phyloP scores from a whole-genome alignment of 176 grass and related monocot species.

The Olyra latifolia region DNA sequence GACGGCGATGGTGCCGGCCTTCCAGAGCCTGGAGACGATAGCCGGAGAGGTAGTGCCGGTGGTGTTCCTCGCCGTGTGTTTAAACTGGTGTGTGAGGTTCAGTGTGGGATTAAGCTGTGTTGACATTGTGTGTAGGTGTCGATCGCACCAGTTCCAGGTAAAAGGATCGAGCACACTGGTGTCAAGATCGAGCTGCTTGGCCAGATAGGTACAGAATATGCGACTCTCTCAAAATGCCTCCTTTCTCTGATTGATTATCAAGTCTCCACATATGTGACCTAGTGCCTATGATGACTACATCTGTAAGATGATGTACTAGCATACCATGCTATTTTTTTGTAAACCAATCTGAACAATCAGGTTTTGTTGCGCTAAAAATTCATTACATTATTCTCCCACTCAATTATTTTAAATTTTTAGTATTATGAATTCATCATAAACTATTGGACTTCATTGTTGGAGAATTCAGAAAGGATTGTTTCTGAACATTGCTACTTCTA shows the following conservation, averaged over 20 bases:
- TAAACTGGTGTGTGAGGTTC: neutral
- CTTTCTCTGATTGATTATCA: neutral
- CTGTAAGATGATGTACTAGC: neutral
- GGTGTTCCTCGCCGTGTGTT: neutral
- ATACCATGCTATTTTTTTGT: neutral
- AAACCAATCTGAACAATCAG: neutral
- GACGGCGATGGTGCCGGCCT: conserved; percentile 69
- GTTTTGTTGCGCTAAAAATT: neutral
- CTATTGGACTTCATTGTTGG: neutral
- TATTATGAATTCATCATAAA: neutral
- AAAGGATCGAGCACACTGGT: conserved; percentile 85
- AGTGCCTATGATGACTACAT: neutral
- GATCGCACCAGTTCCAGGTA: conserved; percentile 79
- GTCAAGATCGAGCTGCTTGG: conserved; percentile 86
- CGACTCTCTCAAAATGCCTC: neutral
- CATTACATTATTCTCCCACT: neutral
- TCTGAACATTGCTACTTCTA: neutral
- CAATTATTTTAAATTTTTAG: neutral
- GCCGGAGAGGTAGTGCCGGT: conserved; percentile 64
- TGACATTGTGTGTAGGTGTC: conserved; percentile 57
- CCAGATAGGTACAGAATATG: conserved; percentile 68
- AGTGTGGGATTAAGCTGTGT: neutral
- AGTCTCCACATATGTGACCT: neutral
- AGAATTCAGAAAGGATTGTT: neutral
- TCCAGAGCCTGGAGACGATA: conserved; percentile 85